These are phyloP conservation scores for Sugiyamaella marilandica DNA, from an alignment of 805 yeast genomes.

Conservation along the genomic window DNA sequence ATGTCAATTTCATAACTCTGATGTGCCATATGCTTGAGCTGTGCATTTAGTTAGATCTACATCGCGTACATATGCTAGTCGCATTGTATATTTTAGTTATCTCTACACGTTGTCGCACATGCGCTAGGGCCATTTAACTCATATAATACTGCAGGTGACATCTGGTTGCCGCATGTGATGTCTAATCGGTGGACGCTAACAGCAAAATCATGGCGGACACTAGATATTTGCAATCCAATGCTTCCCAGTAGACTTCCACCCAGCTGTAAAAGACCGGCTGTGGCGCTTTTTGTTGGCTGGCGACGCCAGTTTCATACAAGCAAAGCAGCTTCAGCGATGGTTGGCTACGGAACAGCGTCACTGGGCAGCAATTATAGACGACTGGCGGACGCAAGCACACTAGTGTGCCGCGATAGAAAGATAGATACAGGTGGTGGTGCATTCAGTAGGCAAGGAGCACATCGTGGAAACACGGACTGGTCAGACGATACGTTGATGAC, in stretches of 20 bases:
- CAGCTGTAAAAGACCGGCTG: no score
- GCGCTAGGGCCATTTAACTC: background rate
- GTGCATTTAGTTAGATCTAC: background rate
- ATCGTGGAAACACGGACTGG: background rate
- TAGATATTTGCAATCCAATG: no score
- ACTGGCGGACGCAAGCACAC: no score
- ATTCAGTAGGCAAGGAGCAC: background rate
- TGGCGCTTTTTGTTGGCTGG: no score
- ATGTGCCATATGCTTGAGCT: no score
- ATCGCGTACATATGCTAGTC: background rate
- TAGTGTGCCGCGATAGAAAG: no score
- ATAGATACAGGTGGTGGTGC: background rate
- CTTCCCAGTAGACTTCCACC: no score
- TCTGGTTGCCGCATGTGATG: background rate
- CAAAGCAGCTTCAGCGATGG: no score
- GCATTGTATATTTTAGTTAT: background rate
- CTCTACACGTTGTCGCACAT: background rate
- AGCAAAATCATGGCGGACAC: background rate
- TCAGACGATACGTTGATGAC: constrained; percentile 22
- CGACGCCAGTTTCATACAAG: no score
- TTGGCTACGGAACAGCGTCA: no score
- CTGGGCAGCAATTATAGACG: no score
- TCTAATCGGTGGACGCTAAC: background rate
- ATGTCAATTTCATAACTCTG: no score
- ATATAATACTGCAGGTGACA: background rate